Conservation (phyloP, 1,284 basidiomycete genomes). For the Megacollybia platyphylla region DNA sequence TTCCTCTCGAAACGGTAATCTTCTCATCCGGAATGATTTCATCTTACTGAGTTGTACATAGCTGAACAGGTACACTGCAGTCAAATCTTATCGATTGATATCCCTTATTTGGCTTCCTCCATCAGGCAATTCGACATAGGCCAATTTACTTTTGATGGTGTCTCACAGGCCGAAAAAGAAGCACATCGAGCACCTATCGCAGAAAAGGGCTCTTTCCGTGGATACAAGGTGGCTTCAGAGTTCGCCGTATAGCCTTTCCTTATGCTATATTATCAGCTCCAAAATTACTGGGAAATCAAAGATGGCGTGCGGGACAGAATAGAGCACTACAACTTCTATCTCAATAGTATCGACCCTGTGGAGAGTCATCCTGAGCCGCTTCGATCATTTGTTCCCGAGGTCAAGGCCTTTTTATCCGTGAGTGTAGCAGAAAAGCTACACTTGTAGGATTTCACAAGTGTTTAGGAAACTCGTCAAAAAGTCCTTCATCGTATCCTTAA, state of each 20-base stretch:
- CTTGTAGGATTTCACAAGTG: no score
- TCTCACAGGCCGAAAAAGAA: slow-evolving; percentile 20
- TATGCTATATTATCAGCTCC: slow-evolving; percentile 11
- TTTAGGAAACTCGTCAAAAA: background rate
- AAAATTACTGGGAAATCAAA: slow-evolving; percentile 22
- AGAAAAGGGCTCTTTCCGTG: slow-evolving; percentile 23
- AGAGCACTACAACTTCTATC: slow-evolving; percentile 24
- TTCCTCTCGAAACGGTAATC: slow-evolving; percentile 15
- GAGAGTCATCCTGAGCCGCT: slow-evolving; percentile 16
- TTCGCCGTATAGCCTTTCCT: background rate
- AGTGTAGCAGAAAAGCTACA: background rate
- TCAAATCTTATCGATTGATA: background rate
- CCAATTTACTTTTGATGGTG: slow-evolving; percentile 20
- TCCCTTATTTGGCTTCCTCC: slow-evolving; percentile 8
- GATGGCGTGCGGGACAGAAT: slow-evolving; percentile 22
- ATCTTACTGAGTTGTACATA: background rate
- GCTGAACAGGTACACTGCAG: background rate
- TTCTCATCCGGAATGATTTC: background rate
- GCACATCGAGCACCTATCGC: slow-evolving; percentile 18
- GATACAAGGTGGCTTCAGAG: slow-evolving; percentile 17
- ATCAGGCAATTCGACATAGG: slow-evolving; percentile 21
- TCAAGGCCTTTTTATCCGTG: slow-evolving; percentile 18
- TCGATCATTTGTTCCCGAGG: slow-evolving; percentile 19
- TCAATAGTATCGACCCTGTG: slow-evolving; percentile 18
- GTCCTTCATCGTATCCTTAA: background rate